Conservation (phyloP, 805 yeast genomes). For the Tetrapisispora arboricola region DNA sequence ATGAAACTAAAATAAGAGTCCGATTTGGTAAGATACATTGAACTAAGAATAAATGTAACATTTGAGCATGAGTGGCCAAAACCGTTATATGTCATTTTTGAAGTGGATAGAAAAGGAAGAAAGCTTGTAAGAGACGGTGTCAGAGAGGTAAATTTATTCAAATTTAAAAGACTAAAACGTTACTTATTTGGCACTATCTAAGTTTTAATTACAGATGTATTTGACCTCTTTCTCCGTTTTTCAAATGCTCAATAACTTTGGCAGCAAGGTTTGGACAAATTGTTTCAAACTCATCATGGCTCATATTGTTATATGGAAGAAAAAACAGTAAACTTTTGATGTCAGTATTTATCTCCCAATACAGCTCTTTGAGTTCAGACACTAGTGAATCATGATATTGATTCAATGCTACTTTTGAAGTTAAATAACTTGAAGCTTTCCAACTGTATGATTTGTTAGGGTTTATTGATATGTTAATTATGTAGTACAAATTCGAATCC, state of each 20-base stretch:
- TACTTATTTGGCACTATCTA: too few species aligned
- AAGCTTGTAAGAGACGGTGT: too few species aligned
- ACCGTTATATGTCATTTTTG: too few species aligned
- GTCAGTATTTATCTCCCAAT: conserved; percentile 2
- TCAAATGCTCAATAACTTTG: conserved; percentile 7
- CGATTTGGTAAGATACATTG: too few species aligned
- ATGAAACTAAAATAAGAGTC: too few species aligned
- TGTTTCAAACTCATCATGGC: conserved; percentile 1
- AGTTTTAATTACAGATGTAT: background rate
- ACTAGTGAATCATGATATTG: conserved; percentile 21
- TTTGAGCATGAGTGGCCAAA: too few species aligned
- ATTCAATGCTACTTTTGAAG: conserved; percentile 16
- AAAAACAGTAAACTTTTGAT: conserved; percentile 10
- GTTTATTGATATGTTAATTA: conserved; percentile 12
- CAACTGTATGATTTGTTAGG: conserved; percentile 3
- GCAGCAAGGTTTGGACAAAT: conserved; percentile 4
- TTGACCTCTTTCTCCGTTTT: conserved; percentile 13
- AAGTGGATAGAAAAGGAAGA: too few species aligned
- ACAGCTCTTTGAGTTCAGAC: conserved; percentile 11
- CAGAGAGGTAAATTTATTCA: too few species aligned
- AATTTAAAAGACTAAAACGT: too few species aligned
- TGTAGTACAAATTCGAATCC: conserved; percentile 7
- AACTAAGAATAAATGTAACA: too few species aligned
- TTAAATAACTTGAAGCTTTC: conserved; percentile 6
- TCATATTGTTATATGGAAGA: conserved; percentile 7